A percentile compares a stretch with the other conserved stretches of the same genome.
These are phyloP conservation scores for Cymbopogon flexuosus DNA, from an alignment of 202 grass and related monocot species.

Conservation along the genomic window DNA sequence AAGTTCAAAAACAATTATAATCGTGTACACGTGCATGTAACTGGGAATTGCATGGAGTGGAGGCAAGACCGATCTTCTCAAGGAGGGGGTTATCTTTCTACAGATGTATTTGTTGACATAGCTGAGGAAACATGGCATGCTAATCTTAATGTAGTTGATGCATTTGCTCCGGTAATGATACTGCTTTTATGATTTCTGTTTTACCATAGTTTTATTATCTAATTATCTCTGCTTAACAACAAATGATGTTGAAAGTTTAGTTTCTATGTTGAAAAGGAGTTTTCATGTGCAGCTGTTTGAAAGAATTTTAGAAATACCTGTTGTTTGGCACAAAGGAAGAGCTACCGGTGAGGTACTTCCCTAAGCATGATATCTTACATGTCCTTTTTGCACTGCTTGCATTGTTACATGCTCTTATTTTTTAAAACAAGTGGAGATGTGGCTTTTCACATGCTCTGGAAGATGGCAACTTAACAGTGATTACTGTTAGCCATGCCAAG, in stretches of 20 bases:
- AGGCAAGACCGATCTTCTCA: constrained; percentile 77
- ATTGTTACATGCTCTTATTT: constrained; percentile 6
- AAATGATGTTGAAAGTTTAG: constrained; percentile 26
- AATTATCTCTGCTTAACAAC: constrained; percentile 11
- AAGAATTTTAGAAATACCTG: constrained; percentile 81
- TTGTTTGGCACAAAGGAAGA: constrained; percentile 81
- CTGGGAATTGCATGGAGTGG: constrained; percentile 93
- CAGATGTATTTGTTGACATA: constrained; percentile 96
- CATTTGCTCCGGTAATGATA: constrained; percentile 81
- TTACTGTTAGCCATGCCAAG: constrained; percentile 23
- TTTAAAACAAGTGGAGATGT: constrained; percentile 25
- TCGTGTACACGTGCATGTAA: constrained; percentile 66
- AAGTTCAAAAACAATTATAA: constrained; percentile 79
- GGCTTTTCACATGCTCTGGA: constrained; percentile 7
- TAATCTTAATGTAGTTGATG: constrained; percentile 75
- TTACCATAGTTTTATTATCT: background rate
- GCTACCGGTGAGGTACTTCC: constrained; percentile 91
- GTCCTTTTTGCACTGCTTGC: background rate
- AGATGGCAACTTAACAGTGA: constrained; percentile 1
- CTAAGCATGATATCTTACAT: constrained; percentile 45
- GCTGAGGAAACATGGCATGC: constrained; percentile 93
- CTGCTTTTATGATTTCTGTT: constrained; percentile 21
- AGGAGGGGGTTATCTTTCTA: constrained; percentile 83
- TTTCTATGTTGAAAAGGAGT: constrained; percentile 29
- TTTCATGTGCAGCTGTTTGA: constrained; percentile 78